These are phyloP conservation scores for Ascochyta clinopodiicola DNA, from an alignment of 2,329 filamentous ascomycete species.

Conservation along the genomic window DNA sequence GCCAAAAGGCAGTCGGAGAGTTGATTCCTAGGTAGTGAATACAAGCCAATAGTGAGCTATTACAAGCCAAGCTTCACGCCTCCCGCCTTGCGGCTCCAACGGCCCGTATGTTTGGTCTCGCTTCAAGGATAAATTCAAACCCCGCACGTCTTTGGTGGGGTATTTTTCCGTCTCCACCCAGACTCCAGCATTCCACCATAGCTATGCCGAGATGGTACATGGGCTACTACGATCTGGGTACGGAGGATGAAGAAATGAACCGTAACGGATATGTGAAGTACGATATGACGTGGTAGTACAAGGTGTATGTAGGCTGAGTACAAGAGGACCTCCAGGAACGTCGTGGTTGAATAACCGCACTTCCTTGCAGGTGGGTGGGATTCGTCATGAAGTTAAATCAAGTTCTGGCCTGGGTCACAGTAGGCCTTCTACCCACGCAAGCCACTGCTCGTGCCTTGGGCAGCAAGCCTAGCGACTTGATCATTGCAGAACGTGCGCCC, in stretches of 20 bases:
- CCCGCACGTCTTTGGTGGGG: conserved; percentile 20
- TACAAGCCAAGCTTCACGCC: conserved; percentile 2
- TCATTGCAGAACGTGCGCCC: conserved; percentile 54
- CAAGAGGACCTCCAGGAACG: neutral
- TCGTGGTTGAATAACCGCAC: neutral
- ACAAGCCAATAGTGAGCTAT: neutral
- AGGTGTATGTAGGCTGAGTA: neutral
- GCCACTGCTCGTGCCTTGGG: conserved; percentile 52
- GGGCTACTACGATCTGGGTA: neutral
- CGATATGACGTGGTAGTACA: conserved; percentile 1
- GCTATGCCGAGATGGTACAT: neutral
- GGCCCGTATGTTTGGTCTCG: neutral
- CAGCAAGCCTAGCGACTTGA: conserved; percentile 56
- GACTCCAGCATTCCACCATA: neutral
- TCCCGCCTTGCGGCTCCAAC: conserved; percentile 2
- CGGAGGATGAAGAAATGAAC: conserved; percentile 7
- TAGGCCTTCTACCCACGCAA: conserved; percentile 8
- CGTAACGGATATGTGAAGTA: neutral
- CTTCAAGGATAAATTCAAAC: conserved; percentile 6
- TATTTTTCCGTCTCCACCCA: conserved; percentile 21
- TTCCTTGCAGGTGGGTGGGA: neutral
- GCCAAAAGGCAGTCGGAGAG: conserved; percentile 46
- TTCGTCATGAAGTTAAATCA: conserved; percentile 9
- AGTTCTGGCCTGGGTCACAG: neutral
- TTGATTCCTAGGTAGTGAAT: conserved; percentile 9